Evolutionary conservation across 1,284 basidiomycete species (phyloP), one percentile per base, ranked within the genome.

Genomic region (Austroboletus novae-zelandiae): DNA sequence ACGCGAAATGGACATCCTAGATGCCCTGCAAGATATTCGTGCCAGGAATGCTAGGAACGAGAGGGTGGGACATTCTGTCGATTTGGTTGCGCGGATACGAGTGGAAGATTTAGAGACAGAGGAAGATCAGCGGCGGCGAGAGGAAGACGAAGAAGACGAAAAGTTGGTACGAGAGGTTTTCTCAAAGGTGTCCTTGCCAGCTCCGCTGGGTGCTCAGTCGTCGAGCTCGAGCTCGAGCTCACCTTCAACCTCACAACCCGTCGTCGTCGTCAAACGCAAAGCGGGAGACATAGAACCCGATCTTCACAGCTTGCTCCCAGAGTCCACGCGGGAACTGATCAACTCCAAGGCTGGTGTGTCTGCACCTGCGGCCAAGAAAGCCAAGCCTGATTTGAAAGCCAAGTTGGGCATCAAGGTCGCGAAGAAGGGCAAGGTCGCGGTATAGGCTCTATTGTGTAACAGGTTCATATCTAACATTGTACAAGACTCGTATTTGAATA

Each of bases 1-100:
- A 69, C 81, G 95, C 51, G 97, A 99, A 74, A 99, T 99, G 96
- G 97, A 99, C 64, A 89, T 97, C 50, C 79, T 98, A 59, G 96
- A 99, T 69, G 93, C 94, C 23, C 74, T 99, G 51, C 94, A 98
- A 64, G 96, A 98, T 64, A 91, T 99, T 56, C 80, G 94, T 56
- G 90, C 91, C 8, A 79, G 92, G 35, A 99, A 99, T 69, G 94
- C 97, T 1, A 79, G 95, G 42, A 84, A 94, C 53, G 96, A 98
- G 64, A 77, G 91, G 27, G 75, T 87, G 11, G 86, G 87, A 9
- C 80, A 86, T 29, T 70, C 79, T 0, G 80, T 80, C 14, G 86
- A 90, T 61, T 57, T 89, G 44, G 55, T 84, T 32, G 83, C 79
- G 18, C 74, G 78, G 36, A 65, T 83, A 41, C 76, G 73, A 11